Percentiles rank a stretch among this genome's conserved stretches.
These are phyloP conservation scores for Lepidopterella palustris DNA, from an alignment of 495 filamentous ascomycete genomes.

Conservation along the genomic window DNA sequence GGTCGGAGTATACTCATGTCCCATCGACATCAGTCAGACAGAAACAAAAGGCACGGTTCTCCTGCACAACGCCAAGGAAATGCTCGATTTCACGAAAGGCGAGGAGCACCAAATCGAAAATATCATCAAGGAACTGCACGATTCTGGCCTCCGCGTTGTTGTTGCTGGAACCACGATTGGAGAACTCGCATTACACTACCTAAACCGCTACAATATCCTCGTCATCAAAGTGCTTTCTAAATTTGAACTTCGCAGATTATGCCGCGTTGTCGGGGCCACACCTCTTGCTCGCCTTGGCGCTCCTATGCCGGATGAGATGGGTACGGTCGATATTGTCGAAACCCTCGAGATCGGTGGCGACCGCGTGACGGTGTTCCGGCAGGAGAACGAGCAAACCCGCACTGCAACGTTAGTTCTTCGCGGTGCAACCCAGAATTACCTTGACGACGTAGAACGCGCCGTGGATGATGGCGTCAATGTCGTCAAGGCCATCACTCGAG, in stretches of 20 bases:
- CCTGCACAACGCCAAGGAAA: slow-evolving; percentile 94
- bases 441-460: slow-evolving; percentile 94
- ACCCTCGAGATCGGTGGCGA: slow-evolving; percentile 98
- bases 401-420: slow-evolving; percentile 94
- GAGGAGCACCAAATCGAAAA: slow-evolving; percentile 89
- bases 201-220: slow-evolving; percentile 92
- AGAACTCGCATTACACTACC: slow-evolving; percentile 93
- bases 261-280: slow-evolving; percentile 92
- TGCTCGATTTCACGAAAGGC: slow-evolving; percentile 96
- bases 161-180: slow-evolving; percentile 87
- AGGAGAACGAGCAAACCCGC: slow-evolving; percentile 85
- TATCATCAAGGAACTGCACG: slow-evolving; percentile 88
- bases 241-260: slow-evolving; percentile 88
- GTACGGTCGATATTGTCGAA: slow-evolving; percentile 88
- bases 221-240: slow-evolving; percentile 98
- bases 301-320: slow-evolving; percentile 99
- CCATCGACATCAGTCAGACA: slow-evolving; percentile 91
- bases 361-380: slow-evolving; percentile 95
- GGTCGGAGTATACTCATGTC: slow-evolving; percentile 93
- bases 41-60: slow-evolving; percentile 99
- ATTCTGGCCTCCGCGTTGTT: slow-evolving; percentile 86
- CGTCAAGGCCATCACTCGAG: slow-evolving; percentile 95
- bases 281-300: slow-evolving; percentile 92
- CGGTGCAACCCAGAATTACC: slow-evolving; percentile 94
- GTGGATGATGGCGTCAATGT: slow-evolving; percentile 99